phyloP scores from a whole-genome alignment of 164 flowering plant genomes.

The Nymphaea thermarum region DNA sequence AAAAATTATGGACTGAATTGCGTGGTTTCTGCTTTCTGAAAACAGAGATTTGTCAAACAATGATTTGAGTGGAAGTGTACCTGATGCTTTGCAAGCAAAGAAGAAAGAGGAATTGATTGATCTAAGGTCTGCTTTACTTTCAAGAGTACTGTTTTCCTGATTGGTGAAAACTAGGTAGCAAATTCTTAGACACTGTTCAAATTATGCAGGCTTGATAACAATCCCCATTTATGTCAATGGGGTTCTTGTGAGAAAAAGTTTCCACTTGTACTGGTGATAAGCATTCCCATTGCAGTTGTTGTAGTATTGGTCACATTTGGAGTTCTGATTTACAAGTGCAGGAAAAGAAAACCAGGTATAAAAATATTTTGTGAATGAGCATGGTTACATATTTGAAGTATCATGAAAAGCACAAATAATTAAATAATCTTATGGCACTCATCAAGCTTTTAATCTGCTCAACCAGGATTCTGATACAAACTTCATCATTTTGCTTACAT shows the following conservation, averaged over 20 bases:
- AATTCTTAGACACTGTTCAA: neutral
- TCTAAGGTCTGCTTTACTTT: neutral
- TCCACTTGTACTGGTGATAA: neutral
- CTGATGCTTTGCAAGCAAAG: neutral
- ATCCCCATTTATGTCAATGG: neutral
- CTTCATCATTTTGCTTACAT: too few relatives aligned
- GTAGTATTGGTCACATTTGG: neutral
- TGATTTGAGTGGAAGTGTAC: neutral
- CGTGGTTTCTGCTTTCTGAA: too few relatives aligned
- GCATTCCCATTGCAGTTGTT: neutral
- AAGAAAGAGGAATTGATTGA: neutral
- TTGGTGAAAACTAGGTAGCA: neutral
- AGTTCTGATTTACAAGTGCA: neutral
- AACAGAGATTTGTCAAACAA: neutral
- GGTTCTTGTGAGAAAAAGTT: neutral
- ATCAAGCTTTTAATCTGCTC: too few relatives aligned
- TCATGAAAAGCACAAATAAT: too few relatives aligned
- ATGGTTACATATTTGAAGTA: too few relatives aligned
- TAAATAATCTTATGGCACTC: too few relatives aligned
- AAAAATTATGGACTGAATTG: neutral
- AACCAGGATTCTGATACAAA: too few relatives aligned
- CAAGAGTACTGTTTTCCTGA: neutral
- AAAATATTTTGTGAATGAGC: too few relatives aligned
- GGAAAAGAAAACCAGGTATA: neutral
- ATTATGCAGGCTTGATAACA: neutral